A percentile compares a stretch with the other conserved stretches of the same genome.
Evolutionary conservation across 1,139 yeast genomes (phyloP).

Genomic region (Scheffersomyces quercinus): DNA sequence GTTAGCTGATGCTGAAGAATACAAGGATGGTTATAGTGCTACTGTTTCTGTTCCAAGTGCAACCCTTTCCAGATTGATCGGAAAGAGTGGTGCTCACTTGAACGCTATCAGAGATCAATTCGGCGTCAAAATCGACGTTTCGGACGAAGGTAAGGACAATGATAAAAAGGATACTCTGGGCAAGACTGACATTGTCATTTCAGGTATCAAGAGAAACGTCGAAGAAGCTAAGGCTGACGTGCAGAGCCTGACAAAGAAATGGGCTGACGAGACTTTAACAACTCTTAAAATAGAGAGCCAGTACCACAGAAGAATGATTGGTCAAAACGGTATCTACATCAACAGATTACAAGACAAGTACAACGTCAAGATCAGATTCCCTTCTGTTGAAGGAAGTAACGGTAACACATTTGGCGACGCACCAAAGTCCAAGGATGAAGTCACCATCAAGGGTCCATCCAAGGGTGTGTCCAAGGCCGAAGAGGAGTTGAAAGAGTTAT

Average conservation of each 20-base stretch:
- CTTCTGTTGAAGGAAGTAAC: slow-evolving; percentile 38
- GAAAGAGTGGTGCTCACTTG: slow-evolving; percentile 80
- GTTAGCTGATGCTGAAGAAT: slow-evolving; percentile 63
- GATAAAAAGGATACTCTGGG: slow-evolving; percentile 36
- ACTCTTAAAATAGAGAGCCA: slow-evolving; percentile 71
- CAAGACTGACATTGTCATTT: slow-evolving; percentile 58
- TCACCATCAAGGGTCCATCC: slow-evolving; percentile 86
- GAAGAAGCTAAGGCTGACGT: slow-evolving; percentile 71
- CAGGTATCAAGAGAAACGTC: slow-evolving; percentile 79
- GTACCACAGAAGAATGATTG: slow-evolving; percentile 82
- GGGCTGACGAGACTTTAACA: slow-evolving; percentile 78
- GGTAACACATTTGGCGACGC: slow-evolving; percentile 31
- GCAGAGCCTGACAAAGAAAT: slow-evolving; percentile 59
- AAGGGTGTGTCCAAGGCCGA: slow-evolving; percentile 83
- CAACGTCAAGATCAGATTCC: slow-evolving; percentile 79
- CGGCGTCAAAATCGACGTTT: slow-evolving; percentile 75
- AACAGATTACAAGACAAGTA: slow-evolving; percentile 88
- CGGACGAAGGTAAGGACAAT: slow-evolving; percentile 25
- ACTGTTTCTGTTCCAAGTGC: slow-evolving; percentile 61
- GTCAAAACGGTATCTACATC: slow-evolving; percentile 79
- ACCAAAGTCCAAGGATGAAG: slow-evolving; percentile 57
- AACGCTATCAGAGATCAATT: slow-evolving; percentile 72
- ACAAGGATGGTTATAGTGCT: slow-evolving; percentile 56
- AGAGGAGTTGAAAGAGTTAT: slow-evolving; percentile 81
- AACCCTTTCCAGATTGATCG: slow-evolving; percentile 79